These are phyloP conservation scores for Pleurozium schreberi DNA, from an alignment of 225 moss, liverwort and hornwort species.

Conservation along the genomic window DNA sequence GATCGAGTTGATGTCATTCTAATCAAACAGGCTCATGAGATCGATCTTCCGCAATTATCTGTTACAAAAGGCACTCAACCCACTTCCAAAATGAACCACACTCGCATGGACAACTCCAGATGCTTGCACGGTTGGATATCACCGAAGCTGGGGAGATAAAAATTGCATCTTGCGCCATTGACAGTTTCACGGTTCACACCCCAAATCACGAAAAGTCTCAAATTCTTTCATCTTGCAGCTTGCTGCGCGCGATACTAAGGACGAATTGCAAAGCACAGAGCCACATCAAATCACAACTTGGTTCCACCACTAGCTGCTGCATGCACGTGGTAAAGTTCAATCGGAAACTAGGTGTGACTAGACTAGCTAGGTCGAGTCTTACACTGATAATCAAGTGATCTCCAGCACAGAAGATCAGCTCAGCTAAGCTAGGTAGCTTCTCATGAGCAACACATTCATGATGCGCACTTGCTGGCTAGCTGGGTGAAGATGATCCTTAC, in stretches of 20 bases:
- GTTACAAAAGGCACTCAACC: neutral
- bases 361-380: neutral
- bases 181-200: neutral
- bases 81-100: neutral
- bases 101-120: neutral
- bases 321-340: neutral
- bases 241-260: no score
- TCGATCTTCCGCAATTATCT: neutral
- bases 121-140: neutral
- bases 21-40: neutral
- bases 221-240: neutral
- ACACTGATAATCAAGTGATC: neutral
- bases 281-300: neutral
- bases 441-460: neutral
- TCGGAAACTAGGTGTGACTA: neutral
- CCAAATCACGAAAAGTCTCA: neutral
- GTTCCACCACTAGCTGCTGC: neutral
- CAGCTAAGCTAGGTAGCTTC: neutral
- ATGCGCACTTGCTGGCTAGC: neutral
- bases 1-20: neutral
- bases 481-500: neutral
- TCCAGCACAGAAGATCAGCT: no score
- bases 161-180: neutral
- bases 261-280: neutral
- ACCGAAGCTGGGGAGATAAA: neutral